Evolutionary conservation across 2,329 filamentous ascomycete genomes (phyloP).

Genomic region (Trichoderma lentiforme): DNA sequence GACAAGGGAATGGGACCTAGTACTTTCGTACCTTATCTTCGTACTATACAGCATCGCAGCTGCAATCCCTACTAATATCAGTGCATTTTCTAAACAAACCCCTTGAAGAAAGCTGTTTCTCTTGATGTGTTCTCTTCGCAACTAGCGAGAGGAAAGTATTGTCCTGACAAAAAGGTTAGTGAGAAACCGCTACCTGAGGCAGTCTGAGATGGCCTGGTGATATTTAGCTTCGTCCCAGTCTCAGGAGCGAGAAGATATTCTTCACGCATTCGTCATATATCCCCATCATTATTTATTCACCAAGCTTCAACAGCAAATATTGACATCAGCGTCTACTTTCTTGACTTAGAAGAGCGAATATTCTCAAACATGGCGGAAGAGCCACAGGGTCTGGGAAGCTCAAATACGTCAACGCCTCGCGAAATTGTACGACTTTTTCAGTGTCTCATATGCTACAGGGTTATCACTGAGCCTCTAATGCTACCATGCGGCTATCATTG

Average conservation of each 20-base stretch:
- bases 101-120: neutral
- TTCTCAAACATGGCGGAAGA: neutral
- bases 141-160: neutral
- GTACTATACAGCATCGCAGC: neutral
- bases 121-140: neutral
- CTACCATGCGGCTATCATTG: neutral
- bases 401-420: neutral
- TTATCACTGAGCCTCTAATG: neutral
- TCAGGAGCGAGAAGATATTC: neutral
- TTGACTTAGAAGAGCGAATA: neutral
- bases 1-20: neutral
- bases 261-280: neutral
- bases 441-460: neutral
- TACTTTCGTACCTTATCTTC: neutral
- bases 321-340: neutral
- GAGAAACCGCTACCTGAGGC: neutral
- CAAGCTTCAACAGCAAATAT: neutral
- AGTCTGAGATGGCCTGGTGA: neutral
- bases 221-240: neutral
- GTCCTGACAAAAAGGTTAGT: neutral
- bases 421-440: neutral
- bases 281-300: neutral
- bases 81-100: neutral
- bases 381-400: neutral
- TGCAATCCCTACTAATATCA: neutral